Evolutionary conservation across 768 basidiomycete genomes (phyloP).

Genomic region (Boletus sp.): DNA sequence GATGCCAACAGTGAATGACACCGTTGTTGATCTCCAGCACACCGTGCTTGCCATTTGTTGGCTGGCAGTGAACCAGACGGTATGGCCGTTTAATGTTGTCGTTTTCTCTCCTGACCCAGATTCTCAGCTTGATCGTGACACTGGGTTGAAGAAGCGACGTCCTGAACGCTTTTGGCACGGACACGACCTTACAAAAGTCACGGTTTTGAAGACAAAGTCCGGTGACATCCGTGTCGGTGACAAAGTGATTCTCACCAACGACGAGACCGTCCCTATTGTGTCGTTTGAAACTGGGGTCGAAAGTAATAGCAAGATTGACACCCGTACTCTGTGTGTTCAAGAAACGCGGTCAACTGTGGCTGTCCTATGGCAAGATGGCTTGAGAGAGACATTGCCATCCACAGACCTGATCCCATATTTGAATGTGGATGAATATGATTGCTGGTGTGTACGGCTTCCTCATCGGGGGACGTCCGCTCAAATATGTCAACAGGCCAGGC

Average conservation of each 20-base stretch:
- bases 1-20: slow-evolving; percentile 48
- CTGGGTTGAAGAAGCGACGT: slow-evolving; percentile 56
- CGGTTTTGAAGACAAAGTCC: slow-evolving; percentile 56
- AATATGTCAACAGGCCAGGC: slow-evolving; percentile 64
- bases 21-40: slow-evolving; percentile 70
- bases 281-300: slow-evolving; percentile 57
- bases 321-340: slow-evolving; percentile 60
- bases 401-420: slow-evolving; percentile 75
- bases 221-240: slow-evolving; percentile 76
- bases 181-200: slow-evolving; percentile 59
- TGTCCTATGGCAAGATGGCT: slow-evolving; percentile 89
- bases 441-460: slow-evolving; percentile 54
- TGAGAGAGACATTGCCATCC: slow-evolving; percentile 56
- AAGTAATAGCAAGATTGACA: slow-evolving; percentile 44
- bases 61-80: slow-evolving; percentile 86
- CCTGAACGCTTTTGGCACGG: slow-evolving; percentile 79
- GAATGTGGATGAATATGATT: slow-evolving; percentile 90
- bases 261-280: slow-evolving; percentile 48
- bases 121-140: slow-evolving; percentile 55
- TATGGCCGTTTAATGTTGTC: slow-evolving; percentile 32
- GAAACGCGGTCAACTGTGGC: slow-evolving; percentile 69
- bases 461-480: slow-evolving; percentile 2
- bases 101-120: slow-evolving; percentile 1
- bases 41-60: slow-evolving; percentile 80
- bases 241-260: slow-evolving; percentile 59